Evolutionary conservation across 306 rosid species (phyloP).

Genomic region (Argentina anserina): DNA sequence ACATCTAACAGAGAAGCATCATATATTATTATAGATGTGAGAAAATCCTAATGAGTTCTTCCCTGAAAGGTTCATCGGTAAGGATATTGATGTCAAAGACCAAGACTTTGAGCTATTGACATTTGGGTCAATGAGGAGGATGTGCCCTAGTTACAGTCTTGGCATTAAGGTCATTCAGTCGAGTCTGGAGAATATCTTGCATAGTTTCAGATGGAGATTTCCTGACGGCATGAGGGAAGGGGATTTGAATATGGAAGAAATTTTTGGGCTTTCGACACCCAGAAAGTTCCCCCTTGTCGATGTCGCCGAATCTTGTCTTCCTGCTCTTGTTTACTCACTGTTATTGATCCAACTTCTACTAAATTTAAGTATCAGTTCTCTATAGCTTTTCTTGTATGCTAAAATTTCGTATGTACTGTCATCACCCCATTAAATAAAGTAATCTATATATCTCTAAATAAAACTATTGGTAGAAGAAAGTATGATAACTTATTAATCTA

Average conservation of each 20-base stretch:
- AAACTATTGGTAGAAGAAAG: no score
- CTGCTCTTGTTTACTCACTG: constrained; percentile 41
- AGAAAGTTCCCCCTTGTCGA: constrained; percentile 47
- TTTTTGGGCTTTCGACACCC: constrained; percentile 62
- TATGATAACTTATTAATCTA: no score
- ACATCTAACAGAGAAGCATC: no score
- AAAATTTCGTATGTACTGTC: no score
- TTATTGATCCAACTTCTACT: no score
- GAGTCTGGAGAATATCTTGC: constrained; percentile 69
- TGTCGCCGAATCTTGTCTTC: constrained; percentile 55
- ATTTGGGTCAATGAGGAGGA: constrained; percentile 82
- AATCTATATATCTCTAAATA: no score
- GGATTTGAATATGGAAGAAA: constrained; percentile 67
- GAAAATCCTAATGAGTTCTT: constrained; percentile 52
- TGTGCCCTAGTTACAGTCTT: constrained; percentile 81
- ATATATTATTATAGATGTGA: no score
- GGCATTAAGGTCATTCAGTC: constrained; percentile 70
- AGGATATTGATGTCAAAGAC: constrained; percentile 56
- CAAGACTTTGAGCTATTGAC: constrained; percentile 70
- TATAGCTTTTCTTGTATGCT: no score
- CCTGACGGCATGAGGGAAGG: constrained; percentile 36
- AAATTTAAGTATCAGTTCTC: no score
- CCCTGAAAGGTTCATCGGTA: constrained; percentile 64
- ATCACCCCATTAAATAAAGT: no score
- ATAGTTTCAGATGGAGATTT: constrained; percentile 72